Evolutionary conservation across 2,329 filamentous ascomycete genomes (phyloP).

Genomic region (Phyllosticta capitalensis): DNA sequence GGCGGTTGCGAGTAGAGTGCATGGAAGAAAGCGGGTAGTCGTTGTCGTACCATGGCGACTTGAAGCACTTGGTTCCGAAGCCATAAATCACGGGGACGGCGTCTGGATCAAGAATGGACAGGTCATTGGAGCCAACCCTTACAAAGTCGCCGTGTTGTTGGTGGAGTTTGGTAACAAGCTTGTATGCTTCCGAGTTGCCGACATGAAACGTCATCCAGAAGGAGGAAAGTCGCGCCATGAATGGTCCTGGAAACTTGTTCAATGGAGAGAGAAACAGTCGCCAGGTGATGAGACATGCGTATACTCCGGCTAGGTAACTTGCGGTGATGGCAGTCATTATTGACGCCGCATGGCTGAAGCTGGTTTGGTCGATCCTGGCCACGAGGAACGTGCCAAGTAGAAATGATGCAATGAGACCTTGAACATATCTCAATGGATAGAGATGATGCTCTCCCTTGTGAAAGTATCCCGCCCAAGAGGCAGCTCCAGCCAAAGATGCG

Average conservation of each 20-base stretch:
- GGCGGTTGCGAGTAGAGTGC: conserved; percentile 21
- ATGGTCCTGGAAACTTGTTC: conserved; percentile 13
- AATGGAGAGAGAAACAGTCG: conserved; percentile 33
- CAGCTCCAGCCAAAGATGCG: not conserved
- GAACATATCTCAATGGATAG: not conserved
- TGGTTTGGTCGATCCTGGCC: not conserved
- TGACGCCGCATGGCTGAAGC: not conserved
- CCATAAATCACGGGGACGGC: conserved; percentile 14
- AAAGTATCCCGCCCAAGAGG: conserved; percentile 2
- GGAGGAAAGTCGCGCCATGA: not conserved
- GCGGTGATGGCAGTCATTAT: not conserved
- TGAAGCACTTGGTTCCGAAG: conserved; percentile 30
- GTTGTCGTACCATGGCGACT: conserved; percentile 16
- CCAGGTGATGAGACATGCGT: conserved; percentile 31
- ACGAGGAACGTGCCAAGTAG: not conserved
- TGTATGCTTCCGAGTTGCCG: not conserved
- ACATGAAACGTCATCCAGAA: not conserved
- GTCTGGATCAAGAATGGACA: conserved; percentile 19
- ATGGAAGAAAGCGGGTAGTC: conserved; percentile 15
- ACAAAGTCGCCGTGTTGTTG: conserved; percentile 8
- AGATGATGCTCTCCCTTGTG: conserved; percentile 8
- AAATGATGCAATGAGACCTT: not conserved
- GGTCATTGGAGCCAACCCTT: conserved; percentile 13
- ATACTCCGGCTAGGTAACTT: conserved; percentile 12
- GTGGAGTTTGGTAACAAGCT: conserved; percentile 6